A percentile compares a stretch with the other conserved stretches of the same genome.
phyloP scores from a whole-genome alignment of 176 grass and related monocot genomes.

The Pontederia paniculata region DNA sequence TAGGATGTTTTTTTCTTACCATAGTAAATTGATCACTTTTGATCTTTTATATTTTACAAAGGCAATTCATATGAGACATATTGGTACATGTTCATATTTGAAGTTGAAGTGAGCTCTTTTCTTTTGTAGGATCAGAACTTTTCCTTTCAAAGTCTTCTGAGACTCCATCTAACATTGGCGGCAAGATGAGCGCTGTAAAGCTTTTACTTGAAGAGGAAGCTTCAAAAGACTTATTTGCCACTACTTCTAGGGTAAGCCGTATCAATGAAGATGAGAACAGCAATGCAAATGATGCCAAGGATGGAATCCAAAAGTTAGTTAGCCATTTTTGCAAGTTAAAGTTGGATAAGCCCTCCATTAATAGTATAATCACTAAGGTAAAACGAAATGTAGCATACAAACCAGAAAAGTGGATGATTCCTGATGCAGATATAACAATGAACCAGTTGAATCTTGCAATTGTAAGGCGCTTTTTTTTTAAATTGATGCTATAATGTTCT shows the following conservation, averaged over 20 bases:
- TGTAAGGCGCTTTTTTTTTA: slow-evolving; percentile 29
- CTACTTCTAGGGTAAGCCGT: slow-evolving; percentile 15
- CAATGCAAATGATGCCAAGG: slow-evolving; percentile 16
- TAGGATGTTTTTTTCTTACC: too few species aligned
- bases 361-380: slow-evolving; percentile 35
- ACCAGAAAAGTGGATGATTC: slow-evolving; percentile 76
- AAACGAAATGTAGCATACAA: slow-evolving; percentile 44
- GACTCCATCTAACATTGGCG: slow-evolving; percentile 12
- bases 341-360: slow-evolving; percentile 36
- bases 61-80: too few species aligned
- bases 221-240: slow-evolving; percentile 5
- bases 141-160: slow-evolving; percentile 12
- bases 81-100: background rate
- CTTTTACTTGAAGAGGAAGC: slow-evolving; percentile 17
- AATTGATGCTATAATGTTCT: slow-evolving; percentile 4
- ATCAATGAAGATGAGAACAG: slow-evolving; percentile 11
- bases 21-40: too few species aligned
- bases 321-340: slow-evolving; percentile 42
- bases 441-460: slow-evolving; percentile 85
- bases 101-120: background rate
- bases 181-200: slow-evolving; percentile 25
- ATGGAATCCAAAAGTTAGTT: slow-evolving; percentile 26
- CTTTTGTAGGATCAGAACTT: slow-evolving; percentile 30
- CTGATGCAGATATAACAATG: slow-evolving; percentile 25
- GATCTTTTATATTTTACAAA: too few species aligned